Percentiles rank a stretch among this genome's conserved stretches.
Conservation (phyloP, 257 asterid species). For the Solanum acaule region DNA sequence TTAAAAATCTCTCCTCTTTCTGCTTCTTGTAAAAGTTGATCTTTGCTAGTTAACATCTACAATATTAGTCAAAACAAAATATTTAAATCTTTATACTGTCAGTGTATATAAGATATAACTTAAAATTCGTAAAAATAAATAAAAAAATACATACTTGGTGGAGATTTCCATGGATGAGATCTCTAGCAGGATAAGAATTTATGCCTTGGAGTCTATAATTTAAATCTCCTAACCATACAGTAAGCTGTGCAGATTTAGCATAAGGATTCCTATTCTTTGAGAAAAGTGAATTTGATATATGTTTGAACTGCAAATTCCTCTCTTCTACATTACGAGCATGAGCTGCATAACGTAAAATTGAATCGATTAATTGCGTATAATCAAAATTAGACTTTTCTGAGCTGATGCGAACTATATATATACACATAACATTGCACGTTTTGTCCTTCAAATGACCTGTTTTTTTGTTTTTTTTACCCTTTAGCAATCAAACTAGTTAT, state of each 20-base stretch:
- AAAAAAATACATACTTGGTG: constrained; percentile 36
- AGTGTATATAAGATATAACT: neutral
- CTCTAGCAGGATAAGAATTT: constrained; percentile 39
- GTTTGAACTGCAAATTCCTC: constrained; percentile 44
- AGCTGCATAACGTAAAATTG: constrained; percentile 24
- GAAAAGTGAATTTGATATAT: constrained; percentile 46
- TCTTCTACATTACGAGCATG: constrained; percentile 56
- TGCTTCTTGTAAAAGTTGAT: constrained; percentile 66
- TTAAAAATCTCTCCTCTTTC: constrained; percentile 60
- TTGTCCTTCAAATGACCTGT: neutral
- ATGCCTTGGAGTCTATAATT: constrained; percentile 61
- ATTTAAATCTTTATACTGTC: neutral
- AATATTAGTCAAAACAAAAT: neutral
- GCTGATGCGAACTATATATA: neutral
- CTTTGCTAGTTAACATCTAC: constrained; percentile 39
- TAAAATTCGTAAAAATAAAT: neutral
- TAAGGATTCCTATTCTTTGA: constrained; percentile 37
- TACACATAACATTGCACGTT: neutral
- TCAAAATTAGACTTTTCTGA: neutral
- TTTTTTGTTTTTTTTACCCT: neutral
- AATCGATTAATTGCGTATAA: neutral
- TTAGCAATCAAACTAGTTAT: neutral
- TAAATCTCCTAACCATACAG: constrained; percentile 71
- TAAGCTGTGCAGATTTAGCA: constrained; percentile 35
- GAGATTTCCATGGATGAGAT: constrained; percentile 38